Base-by-base conservation (phyloP, 2,329 filamentous ascomycete species). In the Colletotrichum liaoningense region DNA sequence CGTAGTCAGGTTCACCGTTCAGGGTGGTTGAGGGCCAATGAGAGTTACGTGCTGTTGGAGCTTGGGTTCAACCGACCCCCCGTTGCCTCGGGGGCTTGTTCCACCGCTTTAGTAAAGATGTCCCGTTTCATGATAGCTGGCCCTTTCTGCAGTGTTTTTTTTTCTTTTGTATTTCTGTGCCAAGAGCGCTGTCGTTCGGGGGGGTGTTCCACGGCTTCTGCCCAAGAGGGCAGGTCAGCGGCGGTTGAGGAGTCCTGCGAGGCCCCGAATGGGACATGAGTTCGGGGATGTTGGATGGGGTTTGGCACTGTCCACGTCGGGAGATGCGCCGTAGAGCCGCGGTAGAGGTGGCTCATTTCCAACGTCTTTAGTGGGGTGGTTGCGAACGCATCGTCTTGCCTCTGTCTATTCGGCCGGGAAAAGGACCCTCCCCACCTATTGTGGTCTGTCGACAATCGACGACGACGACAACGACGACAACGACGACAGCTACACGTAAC, bases 101-200 rank as follows among this genome's bases (percentile, higher is more conserved):
- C 42, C 16, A 49, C 42, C 42, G 19, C 16, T 19, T 14, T 4
- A 46, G 56, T 55, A 62, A 60, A 28, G 63, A 49, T 28, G 38
- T 42, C 38, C 63, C 63, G 68, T 62, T 60, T 71, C 68, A 71
- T 60, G 46, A 42, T 42, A 42, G 38, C 38, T 42, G 38, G 38
- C 38, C 16, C 38, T 42, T 42, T 42, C 38, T 42, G 38, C 16
- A 42, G 14, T 42, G 14, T 19, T 14, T 42, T 16, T 7, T 16
- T 0, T 16, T 7, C 6, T 0, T 7, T 12, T 38, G 12, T 38
- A 12, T 16, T 49, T 49, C 16, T 49, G 19, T 33, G 69, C 62
- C 68, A 70, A 55, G 68, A 9, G 33, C 19, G 63, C 19, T 8
- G 55, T 33, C 22, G 64, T 49, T 60, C 30, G n/a, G 30, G 60